These are phyloP conservation scores for Mycena vitilis DNA, from an alignment of 768 basidiomycete genomes.

Conservation along the genomic window DNA sequence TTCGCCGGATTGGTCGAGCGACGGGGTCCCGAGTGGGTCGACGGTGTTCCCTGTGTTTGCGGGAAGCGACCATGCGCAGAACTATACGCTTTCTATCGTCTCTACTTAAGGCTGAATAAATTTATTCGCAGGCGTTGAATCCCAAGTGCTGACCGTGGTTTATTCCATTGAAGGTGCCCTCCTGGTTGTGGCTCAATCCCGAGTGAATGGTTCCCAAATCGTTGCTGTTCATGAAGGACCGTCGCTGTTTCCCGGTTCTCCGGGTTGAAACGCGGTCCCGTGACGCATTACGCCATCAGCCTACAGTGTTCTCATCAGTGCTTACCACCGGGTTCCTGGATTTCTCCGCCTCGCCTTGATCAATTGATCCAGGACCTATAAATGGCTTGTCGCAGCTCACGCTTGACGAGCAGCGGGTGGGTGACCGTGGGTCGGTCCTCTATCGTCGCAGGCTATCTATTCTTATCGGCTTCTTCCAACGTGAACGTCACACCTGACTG, in stretches of 20 bases:
- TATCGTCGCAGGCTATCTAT: background rate
- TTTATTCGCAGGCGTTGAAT: too few species aligned
- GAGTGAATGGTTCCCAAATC: too few species aligned
- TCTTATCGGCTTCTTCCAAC: background rate
- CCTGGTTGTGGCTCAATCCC: too few species aligned
- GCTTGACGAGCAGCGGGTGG: background rate
- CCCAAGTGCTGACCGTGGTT: too few species aligned
- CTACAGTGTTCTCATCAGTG: too few species aligned
- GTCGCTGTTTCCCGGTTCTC: too few species aligned
- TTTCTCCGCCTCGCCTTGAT: too few species aligned
- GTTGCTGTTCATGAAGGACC: too few species aligned
- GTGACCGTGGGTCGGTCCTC: too few species aligned
- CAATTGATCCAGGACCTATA: background rate
- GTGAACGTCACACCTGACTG: background rate
- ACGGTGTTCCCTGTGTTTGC: constrained; percentile 37
- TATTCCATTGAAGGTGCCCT: too few species aligned
- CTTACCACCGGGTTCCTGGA: too few species aligned
- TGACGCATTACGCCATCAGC: background rate
- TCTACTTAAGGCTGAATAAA: constrained; percentile 23
- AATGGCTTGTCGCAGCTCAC: background rate
- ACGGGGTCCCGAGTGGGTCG: constrained; percentile 49
- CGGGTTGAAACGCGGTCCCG: background rate
- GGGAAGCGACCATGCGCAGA: constrained; percentile 28
- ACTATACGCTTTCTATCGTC: constrained; percentile 38
- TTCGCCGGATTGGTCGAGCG: constrained; percentile 52